Evolutionary conservation across 352 stramenopile genomes (phyloP).

Genomic region (Globisporangium solare): DNA sequence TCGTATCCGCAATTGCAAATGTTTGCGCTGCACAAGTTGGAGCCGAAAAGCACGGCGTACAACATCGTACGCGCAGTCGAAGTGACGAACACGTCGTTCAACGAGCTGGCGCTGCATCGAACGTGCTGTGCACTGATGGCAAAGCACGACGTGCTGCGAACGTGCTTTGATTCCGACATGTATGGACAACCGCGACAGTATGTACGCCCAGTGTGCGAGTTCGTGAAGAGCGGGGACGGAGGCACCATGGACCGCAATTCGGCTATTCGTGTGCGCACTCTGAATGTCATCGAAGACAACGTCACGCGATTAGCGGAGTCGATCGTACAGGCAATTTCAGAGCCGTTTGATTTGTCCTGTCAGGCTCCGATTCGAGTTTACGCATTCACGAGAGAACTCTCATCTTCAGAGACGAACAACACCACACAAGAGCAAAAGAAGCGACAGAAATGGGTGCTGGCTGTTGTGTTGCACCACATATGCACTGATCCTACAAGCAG

Average conservation of each 20-base stretch:
- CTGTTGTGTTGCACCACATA: slow-evolving; percentile 50
- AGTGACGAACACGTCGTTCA: slow-evolving; percentile 14
- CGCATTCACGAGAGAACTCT: slow-evolving; percentile 12
- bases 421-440: neutral
- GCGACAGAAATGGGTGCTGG: slow-evolving; percentile 23
- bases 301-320: slow-evolving; percentile 12
- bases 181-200: slow-evolving; percentile 29
- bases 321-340: slow-evolving; percentile 16
- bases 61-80: slow-evolving; percentile 40
- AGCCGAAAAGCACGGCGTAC: slow-evolving; percentile 41
- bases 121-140: slow-evolving; percentile 28
- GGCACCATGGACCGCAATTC: slow-evolving; percentile 5
- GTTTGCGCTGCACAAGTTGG: slow-evolving; percentile 42
- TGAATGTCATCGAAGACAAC: neutral
- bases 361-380: slow-evolving; percentile 38
- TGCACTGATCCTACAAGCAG: slow-evolving; percentile 45
- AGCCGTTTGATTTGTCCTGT: slow-evolving; percentile 31
- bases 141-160: slow-evolving; percentile 43
- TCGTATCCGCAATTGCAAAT: slow-evolving; percentile 60
- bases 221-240: slow-evolving; percentile 1
- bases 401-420: no score
- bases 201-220: slow-evolving; percentile 21
- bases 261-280: neutral
- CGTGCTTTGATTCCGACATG: slow-evolving; percentile 24
- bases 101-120: slow-evolving; percentile 16